Percentiles rank a stretch among this genome's conserved stretches.
Conservation (phyloP, 441 rosid species). For the Gossypium davidsonii region DNA sequence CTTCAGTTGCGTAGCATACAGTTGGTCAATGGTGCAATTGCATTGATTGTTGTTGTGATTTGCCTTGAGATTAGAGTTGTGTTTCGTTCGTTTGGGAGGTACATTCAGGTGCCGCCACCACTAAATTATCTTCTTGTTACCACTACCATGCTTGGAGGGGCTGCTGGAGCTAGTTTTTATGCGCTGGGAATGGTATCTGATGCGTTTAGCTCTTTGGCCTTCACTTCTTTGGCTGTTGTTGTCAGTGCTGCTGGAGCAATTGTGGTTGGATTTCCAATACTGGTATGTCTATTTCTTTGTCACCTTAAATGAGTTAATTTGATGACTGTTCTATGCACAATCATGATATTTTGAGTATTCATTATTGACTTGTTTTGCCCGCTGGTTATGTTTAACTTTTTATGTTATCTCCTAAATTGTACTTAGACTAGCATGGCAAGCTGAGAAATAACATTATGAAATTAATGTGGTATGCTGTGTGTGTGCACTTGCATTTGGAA, state of each 20-base stretch:
- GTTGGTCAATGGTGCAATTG: constrained; percentile 72
- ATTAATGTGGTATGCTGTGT: neutral
- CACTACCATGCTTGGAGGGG: constrained; percentile 80
- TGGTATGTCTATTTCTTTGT: constrained; percentile 46
- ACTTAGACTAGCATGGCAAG: neutral
- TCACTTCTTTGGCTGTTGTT: constrained; percentile 70
- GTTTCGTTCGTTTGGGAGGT: constrained; percentile 86
- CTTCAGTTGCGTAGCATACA: constrained; percentile 72
- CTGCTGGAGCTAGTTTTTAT: constrained; percentile 76
- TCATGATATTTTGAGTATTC: constrained; percentile 10
- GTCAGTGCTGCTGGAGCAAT: constrained; percentile 90
- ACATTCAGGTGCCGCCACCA: constrained; percentile 90
- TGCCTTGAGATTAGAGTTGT: constrained; percentile 91
- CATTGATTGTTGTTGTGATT: constrained; percentile 68
- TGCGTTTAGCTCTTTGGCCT: constrained; percentile 63
- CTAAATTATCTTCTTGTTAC: constrained; percentile 83
- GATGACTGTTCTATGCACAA: neutral
- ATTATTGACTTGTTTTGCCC: neutral
- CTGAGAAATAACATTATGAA: neutral
- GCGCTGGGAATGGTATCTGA: constrained; percentile 82
- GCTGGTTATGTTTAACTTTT: neutral
- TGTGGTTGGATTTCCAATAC: constrained; percentile 84
- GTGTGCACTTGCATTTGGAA: neutral
- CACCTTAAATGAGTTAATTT: neutral
- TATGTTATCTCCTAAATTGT: neutral